phyloP scores from a whole-genome alignment of 1,139 yeast species.

The Keqinozyma sinolaborantium region DNA sequence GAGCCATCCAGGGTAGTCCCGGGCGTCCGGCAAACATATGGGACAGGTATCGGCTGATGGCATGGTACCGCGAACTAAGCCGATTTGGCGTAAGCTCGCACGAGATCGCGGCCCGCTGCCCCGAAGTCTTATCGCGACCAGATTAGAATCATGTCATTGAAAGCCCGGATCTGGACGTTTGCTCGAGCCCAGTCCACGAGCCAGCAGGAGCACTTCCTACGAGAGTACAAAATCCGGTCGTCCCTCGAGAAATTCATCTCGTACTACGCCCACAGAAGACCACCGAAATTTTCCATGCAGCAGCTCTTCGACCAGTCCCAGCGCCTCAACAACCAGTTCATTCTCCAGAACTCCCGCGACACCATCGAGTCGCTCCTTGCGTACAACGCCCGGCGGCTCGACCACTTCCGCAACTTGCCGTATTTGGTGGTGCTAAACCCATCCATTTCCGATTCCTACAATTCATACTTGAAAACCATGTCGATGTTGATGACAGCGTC shows the following conservation, averaged over 20 bases:
- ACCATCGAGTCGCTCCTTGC: constrained; percentile 45
- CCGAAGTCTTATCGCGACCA: no score
- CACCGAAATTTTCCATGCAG: constrained; percentile 48
- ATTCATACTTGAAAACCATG: constrained; percentile 68
- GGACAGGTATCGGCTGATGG: constrained; percentile 15
- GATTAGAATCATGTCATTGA: background rate
- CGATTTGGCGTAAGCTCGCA: no score
- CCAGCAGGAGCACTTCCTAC: constrained; percentile 31
- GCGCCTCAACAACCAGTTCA: constrained; percentile 31
- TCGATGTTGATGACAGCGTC: constrained; percentile 51
- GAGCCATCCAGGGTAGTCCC: constrained; percentile 41
- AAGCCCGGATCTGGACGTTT: background rate
- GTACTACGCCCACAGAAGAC: constrained; percentile 42
- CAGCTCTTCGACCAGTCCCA: constrained; percentile 40
- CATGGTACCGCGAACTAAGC: no score
- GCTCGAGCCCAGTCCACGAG: background rate
- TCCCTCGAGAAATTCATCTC: constrained; percentile 50
- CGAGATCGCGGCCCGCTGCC: no score
- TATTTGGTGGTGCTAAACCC: constrained; percentile 85
- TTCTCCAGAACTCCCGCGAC: constrained; percentile 34
- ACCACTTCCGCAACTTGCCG: constrained; percentile 70
- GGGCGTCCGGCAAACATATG: constrained; percentile 11
- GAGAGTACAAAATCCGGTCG: constrained; percentile 49
- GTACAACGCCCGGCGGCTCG: constrained; percentile 54
- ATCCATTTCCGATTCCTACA: constrained; percentile 78